Percentiles rank a stretch among this genome's conserved stretches.
Evolutionary conservation across 345 rosid species (phyloP).

Genomic region (Anacardium occidentale): DNA sequence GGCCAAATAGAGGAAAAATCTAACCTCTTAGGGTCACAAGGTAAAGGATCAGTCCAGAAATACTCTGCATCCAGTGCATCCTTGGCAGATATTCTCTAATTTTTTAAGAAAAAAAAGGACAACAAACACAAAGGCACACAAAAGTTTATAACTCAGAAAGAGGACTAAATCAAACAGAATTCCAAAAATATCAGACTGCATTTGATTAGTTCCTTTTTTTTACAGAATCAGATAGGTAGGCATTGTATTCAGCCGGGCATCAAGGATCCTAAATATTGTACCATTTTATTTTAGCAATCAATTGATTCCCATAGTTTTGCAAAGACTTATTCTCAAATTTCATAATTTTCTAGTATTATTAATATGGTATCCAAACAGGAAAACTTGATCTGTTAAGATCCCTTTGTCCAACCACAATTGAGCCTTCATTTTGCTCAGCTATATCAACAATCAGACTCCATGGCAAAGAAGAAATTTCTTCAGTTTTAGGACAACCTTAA

Average conservation of each 20-base stretch:
- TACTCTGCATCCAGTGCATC: constrained; percentile 98
- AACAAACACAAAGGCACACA: not conserved
- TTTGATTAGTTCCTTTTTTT: not conserved
- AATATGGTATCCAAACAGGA: no score
- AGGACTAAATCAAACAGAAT: not conserved
- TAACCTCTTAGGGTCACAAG: constrained; percentile 94
- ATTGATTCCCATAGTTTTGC: no score
- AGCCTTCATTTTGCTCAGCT: no score
- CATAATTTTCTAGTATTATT: no score
- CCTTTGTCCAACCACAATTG: no score
- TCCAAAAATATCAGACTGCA: not conserved
- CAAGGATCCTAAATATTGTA: not conserved
- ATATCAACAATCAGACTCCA: no score
- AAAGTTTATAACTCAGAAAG: not conserved
- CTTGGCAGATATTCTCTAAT: constrained; percentile 87
- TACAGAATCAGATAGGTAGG: not conserved
- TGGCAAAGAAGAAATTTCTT: no score
- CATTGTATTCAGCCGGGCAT: not conserved
- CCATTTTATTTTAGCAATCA: not conserved
- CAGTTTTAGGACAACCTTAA: no score
- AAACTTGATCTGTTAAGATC: no score
- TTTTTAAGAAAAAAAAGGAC: not conserved
- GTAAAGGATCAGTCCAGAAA: constrained; percentile 94
- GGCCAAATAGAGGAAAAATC: not conserved
- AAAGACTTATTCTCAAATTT: no score